Base-by-base conservation (phyloP, 495 filamentous ascomycete genomes). In the Extremus antarcticus region DNA sequence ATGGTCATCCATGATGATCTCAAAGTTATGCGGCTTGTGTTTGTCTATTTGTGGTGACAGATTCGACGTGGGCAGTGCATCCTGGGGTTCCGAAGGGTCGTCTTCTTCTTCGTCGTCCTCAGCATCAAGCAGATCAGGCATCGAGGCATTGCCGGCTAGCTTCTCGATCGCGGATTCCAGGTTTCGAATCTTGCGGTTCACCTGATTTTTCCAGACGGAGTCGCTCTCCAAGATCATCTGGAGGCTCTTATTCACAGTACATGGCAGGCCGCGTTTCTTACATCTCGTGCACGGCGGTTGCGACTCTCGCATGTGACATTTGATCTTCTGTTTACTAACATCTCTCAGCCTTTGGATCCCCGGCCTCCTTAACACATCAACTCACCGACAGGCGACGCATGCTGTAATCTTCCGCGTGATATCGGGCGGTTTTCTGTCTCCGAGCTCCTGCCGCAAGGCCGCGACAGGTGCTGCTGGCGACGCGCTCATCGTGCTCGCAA, bases 381-480 rank as follows among this genome's bases (percentile, higher is more conserved):
- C n/a, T n/a, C n/a, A n/a, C n/a, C 76, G 73, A 60, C 75, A 78
- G 54, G 76, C 75, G 0, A 76, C 76, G 59, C 76, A 79, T 41
- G 76, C 76, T 32, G 74, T 73, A 61, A 79, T 77, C 64, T 72
- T 73, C 4, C 76, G 73, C n/a, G 75, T 77, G 51, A 79, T 79
- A 62, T 75, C 74, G 45, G 76, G 75, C 38, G 29, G 43, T 15
- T 43, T 21, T 15, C 3, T 43, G 21, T 50, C 29, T 53, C 50
- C 47, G 29, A 7, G 4, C 4, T 35, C 29, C 29, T 46, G 51
- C 8, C 52, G 20, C 45, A 56, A 2, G 19, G 47, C 48, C 15
- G 54, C n/a, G 9, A 32, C 39, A 2, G 46, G 29, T 16, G 48
- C 45, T 41, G 50, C 3, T 20, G 29, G 29, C 29, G 29, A 35